Evolutionary conservation across 495 filamentous ascomycete species (phyloP).

Genomic region (Neurospora discreta): DNA sequence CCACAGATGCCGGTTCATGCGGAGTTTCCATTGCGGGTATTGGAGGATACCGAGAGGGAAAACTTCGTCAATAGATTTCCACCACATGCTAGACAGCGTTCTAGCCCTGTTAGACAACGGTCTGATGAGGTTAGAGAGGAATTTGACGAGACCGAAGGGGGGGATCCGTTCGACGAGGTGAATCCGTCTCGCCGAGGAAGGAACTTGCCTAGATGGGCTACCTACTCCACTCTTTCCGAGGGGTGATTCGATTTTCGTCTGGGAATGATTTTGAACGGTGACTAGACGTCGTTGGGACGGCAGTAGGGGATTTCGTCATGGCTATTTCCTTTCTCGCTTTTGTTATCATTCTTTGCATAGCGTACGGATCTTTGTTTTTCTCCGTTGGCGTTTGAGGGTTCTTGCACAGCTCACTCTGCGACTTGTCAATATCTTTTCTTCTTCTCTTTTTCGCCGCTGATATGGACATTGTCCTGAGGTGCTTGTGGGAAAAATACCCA

Average conservation of each 20-base stretch:
- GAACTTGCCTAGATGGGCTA: neutral
- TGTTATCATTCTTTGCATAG: neutral
- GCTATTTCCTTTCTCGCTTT: neutral
- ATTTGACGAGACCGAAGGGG: neutral
- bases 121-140: neutral
- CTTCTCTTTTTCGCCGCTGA: neutral
- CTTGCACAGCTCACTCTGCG: neutral
- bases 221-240: neutral
- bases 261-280: neutral
- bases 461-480: neutral
- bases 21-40: neutral
- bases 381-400: neutral
- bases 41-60: neutral
- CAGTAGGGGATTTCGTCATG: neutral
- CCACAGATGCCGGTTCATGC: neutral
- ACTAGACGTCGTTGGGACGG: neutral
- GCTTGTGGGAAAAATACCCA: neutral
- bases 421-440: neutral
- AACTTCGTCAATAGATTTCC: neutral
- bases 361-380: neutral
- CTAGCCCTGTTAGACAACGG: neutral
- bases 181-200: neutral
- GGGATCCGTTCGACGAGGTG: neutral
- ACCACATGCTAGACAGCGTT: neutral
- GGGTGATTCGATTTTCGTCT: neutral